phyloP scores from a whole-genome alignment of 352 stramenopile species.

The Phytophthora meadii region DNA sequence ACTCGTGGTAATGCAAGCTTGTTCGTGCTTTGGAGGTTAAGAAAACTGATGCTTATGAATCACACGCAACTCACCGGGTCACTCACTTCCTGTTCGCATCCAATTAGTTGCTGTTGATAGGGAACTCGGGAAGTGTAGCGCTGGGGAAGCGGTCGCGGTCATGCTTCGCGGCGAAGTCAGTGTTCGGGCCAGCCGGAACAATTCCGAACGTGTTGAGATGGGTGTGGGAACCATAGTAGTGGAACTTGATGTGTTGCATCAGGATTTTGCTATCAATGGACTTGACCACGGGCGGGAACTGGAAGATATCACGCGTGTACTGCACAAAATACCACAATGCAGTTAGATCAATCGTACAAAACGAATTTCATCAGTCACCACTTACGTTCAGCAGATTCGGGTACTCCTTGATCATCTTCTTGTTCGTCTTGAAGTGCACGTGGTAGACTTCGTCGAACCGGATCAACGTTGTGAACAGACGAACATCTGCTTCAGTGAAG shows the following conservation, averaged over 20 bases:
- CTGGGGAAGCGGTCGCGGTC: slow-evolving; percentile 68
- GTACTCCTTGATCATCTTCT: slow-evolving; percentile 89
- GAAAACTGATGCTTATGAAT: slow-evolving; percentile 19
- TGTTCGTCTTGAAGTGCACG: slow-evolving; percentile 91
- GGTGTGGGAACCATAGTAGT: slow-evolving; percentile 97
- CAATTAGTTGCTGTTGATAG: slow-evolving; percentile 22
- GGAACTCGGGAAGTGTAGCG: slow-evolving; percentile 44
- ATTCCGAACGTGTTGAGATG: slow-evolving; percentile 95
- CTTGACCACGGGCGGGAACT: slow-evolving; percentile 88
- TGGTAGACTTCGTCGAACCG: slow-evolving; percentile 88
- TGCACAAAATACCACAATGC: slow-evolving; percentile 21
- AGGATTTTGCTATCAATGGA: slow-evolving; percentile 71
- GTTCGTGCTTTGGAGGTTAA: slow-evolving; percentile 18
- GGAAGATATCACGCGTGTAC: slow-evolving; percentile 92
- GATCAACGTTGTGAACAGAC: slow-evolving; percentile 84
- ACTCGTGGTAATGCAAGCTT: slow-evolving; percentile 7
- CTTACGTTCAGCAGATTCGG: slow-evolving; percentile 84
- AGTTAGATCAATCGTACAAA: slow-evolving; percentile 10
- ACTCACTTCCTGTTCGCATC: background rate
- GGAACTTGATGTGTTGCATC: slow-evolving; percentile 97
- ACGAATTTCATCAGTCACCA: slow-evolving; percentile 2
- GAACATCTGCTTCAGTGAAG: slow-evolving; percentile 84
- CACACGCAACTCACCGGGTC: background rate
- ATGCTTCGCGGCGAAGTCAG: slow-evolving; percentile 62
- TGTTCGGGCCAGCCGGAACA: slow-evolving; percentile 84